These are phyloP conservation scores for Senna siamea DNA, from an alignment of 306 rosid species.

Conservation along the genomic window DNA sequence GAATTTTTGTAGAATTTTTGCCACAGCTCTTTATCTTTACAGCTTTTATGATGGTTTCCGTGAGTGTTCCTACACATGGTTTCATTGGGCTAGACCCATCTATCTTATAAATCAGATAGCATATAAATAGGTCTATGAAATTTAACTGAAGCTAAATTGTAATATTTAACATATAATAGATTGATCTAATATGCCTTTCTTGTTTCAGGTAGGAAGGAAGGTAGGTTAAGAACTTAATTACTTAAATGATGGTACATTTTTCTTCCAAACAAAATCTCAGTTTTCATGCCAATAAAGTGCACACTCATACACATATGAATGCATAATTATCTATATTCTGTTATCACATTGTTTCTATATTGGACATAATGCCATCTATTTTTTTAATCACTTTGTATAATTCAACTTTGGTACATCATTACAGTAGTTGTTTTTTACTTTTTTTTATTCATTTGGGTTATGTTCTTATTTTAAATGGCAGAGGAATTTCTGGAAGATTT, in stretches of 20 bases:
- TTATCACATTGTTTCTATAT: neutral
- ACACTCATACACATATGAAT: neutral
- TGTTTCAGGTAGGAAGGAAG: too few relatives aligned
- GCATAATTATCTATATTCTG: neutral
- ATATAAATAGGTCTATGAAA: too few relatives aligned
- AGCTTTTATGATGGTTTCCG: conserved; percentile 26
- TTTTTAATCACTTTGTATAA: conserved; percentile 10
- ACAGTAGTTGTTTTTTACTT: conserved; percentile 4
- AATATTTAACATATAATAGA: too few relatives aligned
- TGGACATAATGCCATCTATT: neutral
- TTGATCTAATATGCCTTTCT: too few relatives aligned
- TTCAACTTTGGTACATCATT: conserved; percentile 24
- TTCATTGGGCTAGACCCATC: too few relatives aligned
- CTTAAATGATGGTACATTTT: too few relatives aligned
- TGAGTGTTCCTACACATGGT: too few relatives aligned
- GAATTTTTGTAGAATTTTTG: conserved; percentile 12
- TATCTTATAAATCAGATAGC: too few relatives aligned
- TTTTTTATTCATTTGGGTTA: neutral
- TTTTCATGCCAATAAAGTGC: neutral
- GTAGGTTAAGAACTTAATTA: too few relatives aligned
- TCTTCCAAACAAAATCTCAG: conserved; percentile 15
- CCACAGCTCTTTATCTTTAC: conserved; percentile 16
- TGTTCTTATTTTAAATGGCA: conserved; percentile 51
- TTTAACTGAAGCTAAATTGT: too few relatives aligned
- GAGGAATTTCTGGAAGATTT: conserved; percentile 81